Evolutionary conservation across 75 land plant species (phyloP), one percentile per base, ranked within the genome.

Genomic region (Selaginella tamariscina): DNA sequence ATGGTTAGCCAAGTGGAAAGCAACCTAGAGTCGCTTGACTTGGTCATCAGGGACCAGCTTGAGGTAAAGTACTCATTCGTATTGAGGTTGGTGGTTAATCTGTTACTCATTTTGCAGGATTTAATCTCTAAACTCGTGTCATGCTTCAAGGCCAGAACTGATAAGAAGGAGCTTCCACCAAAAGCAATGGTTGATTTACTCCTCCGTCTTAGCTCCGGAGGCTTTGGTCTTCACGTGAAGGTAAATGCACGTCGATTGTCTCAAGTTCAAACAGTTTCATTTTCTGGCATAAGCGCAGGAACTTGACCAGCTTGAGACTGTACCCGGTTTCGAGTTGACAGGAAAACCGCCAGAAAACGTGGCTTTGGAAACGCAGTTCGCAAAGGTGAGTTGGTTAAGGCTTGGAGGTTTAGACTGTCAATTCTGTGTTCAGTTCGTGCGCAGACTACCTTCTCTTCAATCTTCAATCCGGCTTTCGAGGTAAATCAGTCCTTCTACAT

Each of bases 91-190:
- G 31, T 8, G 56, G n/a, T 57, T 71, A 1, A 0, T 0, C 2
- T 32, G 0, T 24, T 26, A 27, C 49, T 29, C 64, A 39, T 69
- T 20, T 39, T 73, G 33, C 76, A 93, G 98, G 81, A 80, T 65
- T 64, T 89, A 55, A 85, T 93, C 24, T 78, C 96, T 72, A 83
- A 79, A 73, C 73, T 93, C 70, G 85, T 93, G 30, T 76, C 82
- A 20, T 93, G 83, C n/a, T n/a, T n/a, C n/a, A n/a, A n/a, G n/a
- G n/a, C n/a, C n/a, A n/a, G n/a, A n/a, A n/a, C n/a, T n/a, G n/a
- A n/a, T n/a, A n/a, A n/a, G n/a, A n/a, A n/a, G n/a, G n/a, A n/a
- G n/a, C n/a, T n/a, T n/a, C n/a, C n/a, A n/a, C n/a, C n/a, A n/a
- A n/a, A n/a, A n/a, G n/a, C n/a, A n/a, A n/a, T n/a, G n/a, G n/a